A percentile compares a stretch with the other conserved stretches of the same genome.
phyloP scores from a whole-genome alignment of 495 filamentous ascomycete genomes.

The Aspergillus nidulans region DNA sequence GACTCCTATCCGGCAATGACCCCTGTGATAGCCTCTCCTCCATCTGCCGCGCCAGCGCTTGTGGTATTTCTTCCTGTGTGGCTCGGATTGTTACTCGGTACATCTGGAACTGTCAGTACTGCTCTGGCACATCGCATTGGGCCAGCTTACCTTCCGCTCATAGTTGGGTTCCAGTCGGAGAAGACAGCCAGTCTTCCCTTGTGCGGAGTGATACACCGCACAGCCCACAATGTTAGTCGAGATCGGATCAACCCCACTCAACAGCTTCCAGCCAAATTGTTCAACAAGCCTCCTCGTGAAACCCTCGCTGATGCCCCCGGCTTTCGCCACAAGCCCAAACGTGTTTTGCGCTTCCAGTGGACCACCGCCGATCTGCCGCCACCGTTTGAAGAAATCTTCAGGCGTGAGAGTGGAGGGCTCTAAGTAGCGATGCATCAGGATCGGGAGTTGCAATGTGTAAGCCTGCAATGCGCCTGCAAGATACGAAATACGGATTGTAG shows the following conservation, averaged over 20 bases:
- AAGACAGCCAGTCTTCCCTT: slow-evolving; percentile 90
- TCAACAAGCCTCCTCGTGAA: slow-evolving; percentile 66
- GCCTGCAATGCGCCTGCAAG: slow-evolving; percentile 91
- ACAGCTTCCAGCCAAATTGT: slow-evolving; percentile 82
- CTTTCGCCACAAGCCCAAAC: slow-evolving; percentile 57
- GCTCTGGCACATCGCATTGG: neutral
- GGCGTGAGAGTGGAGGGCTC: slow-evolving; percentile 74
- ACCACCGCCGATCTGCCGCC: slow-evolving; percentile 92
- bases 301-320: slow-evolving; percentile 44
- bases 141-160: slow-evolving; percentile 66
- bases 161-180: slow-evolving; percentile 94
- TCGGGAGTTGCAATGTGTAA: slow-evolving; percentile 83
- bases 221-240: slow-evolving; percentile 90
- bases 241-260: slow-evolving; percentile 86
- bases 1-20: slow-evolving; percentile 16
- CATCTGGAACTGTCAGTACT: slow-evolving; percentile 57
- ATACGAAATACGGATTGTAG: slow-evolving; percentile 91
- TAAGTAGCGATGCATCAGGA: slow-evolving; percentile 93
- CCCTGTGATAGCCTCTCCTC: slow-evolving; percentile 70
- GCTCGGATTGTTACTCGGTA: slow-evolving; percentile 90
- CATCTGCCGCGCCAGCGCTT: slow-evolving; percentile 77
- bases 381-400: slow-evolving; percentile 97
- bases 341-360: slow-evolving; percentile 84
- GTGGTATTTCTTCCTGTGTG: slow-evolving; percentile 84
- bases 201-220: slow-evolving; percentile 78